phyloP scores from a whole-genome alignment of 805 yeast genomes.

The Lipomyces spencermartinsiae region DNA sequence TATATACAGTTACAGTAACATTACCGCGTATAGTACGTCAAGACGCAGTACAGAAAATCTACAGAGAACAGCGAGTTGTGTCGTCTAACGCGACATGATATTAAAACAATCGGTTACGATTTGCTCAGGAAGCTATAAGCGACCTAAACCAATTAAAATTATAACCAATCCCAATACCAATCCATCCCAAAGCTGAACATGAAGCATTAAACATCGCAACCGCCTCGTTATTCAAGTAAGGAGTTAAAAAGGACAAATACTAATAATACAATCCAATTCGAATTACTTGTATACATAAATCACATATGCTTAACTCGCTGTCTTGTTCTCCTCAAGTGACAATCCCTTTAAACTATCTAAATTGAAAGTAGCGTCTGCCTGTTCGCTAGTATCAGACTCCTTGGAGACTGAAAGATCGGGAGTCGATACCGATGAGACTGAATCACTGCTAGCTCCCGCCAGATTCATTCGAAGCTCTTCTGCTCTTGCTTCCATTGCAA shows the following conservation, averaged over 20 bases:
- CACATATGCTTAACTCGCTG: neutral
- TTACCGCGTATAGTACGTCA: neutral
- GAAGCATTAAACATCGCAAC: neutral
- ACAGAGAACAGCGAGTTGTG: neutral
- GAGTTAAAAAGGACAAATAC: neutral
- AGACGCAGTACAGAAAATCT: neutral
- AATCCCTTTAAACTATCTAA: conserved; percentile 15
- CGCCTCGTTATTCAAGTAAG: neutral
- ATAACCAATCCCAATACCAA: conserved; percentile 1
- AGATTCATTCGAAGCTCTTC: conserved; percentile 26
- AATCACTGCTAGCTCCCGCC: conserved; percentile 15
- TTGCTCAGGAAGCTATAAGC: neutral
- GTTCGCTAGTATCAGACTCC: conserved; percentile 29
- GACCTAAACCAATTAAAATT: neutral
- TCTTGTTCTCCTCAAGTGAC: conserved; percentile 17
- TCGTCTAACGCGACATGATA: neutral
- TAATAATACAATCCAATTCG: neutral
- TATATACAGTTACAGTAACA: neutral
- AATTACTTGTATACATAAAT: neutral
- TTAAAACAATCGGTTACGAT: neutral
- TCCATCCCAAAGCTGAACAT: neutral
- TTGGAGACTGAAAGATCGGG: conserved; percentile 30
- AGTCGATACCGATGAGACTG: conserved; percentile 24
- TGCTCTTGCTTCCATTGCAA: conserved; percentile 33
- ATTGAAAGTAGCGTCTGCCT: conserved; percentile 7